Evolutionary conservation across 768 basidiomycete genomes (phyloP).

Genomic region (Lyophyllum decastes): DNA sequence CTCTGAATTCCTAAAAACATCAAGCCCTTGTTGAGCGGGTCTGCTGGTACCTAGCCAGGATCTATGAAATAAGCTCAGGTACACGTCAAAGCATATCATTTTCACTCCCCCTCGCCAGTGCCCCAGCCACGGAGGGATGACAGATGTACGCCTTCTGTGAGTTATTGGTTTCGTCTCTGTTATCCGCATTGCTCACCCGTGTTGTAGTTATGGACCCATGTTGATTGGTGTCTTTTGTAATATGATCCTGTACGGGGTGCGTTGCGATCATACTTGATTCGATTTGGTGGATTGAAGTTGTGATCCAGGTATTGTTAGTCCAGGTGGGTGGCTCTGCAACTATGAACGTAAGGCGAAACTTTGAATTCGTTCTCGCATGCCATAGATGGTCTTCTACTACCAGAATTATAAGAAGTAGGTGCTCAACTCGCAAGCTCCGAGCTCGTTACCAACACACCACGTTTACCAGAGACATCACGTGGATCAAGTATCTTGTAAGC

Average conservation of each 20-base stretch:
- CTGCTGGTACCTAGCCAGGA: too few relatives aligned
- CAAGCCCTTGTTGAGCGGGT: too few relatives aligned
- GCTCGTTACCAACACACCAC: background rate
- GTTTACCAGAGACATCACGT: background rate
- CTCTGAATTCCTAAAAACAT: too few relatives aligned
- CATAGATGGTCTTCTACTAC: background rate
- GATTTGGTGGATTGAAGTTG: background rate
- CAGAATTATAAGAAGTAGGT: background rate
- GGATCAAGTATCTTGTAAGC: background rate
- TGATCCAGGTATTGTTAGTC: background rate
- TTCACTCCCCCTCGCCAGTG: too few relatives aligned
- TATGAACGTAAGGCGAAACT: background rate
- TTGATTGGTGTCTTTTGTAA: background rate
- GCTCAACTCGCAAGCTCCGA: background rate
- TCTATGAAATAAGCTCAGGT: too few relatives aligned
- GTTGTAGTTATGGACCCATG: too few relatives aligned
- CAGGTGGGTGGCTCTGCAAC: background rate
- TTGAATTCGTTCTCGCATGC: background rate
- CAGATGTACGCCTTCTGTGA: background rate
- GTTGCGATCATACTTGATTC: background rate
- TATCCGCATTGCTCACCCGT: too few relatives aligned
- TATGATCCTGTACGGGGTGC: constrained; percentile 23
- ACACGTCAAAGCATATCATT: too few relatives aligned
- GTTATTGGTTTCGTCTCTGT: background rate
- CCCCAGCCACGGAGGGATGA: background rate